Percentiles rank a stretch among this genome's conserved stretches.
phyloP scores from a whole-genome alignment of 305 asterid genomes.

The Solanum aculeatissimum region DNA sequence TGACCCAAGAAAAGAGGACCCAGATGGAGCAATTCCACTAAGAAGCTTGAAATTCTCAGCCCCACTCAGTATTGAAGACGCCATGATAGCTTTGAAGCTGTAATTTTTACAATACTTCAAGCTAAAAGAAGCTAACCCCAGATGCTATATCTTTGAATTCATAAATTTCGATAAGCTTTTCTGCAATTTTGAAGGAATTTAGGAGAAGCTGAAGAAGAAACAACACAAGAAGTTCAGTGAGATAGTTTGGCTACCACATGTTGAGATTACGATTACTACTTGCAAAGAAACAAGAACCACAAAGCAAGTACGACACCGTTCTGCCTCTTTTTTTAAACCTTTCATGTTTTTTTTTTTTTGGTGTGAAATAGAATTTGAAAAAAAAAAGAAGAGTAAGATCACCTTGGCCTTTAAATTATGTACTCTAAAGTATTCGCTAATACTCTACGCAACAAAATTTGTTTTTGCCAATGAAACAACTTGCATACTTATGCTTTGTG shows the following conservation, averaged over 20 bases:
- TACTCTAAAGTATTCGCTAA: no score
- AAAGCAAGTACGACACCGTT: background rate
- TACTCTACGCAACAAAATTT: no score
- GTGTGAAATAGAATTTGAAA: no score
- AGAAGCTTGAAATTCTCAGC: conserved; percentile 17
- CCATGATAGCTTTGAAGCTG: conserved; percentile 9
- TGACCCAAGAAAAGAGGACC: conserved; percentile 13
- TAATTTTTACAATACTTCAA: background rate
- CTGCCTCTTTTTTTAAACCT: background rate
- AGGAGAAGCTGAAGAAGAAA: background rate
- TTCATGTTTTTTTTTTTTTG: background rate
- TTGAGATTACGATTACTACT: background rate
- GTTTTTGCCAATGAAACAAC: no score
- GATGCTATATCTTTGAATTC: background rate
- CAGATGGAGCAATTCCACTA: background rate
- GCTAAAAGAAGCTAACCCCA: background rate
- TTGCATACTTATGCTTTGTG: no score
- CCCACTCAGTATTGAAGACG: conserved; percentile 25
- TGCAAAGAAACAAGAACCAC: background rate
- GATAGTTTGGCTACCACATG: background rate
- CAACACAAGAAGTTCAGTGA: background rate
- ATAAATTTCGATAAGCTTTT: background rate
- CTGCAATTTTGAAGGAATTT: background rate
- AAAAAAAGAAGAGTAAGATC: no score
- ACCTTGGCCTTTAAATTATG: no score